Evolutionary conservation across 2,329 filamentous ascomycete species (phyloP), one percentile per base, ranked within the genome.

Genomic region (Ceratocystis cacaofunesta): DNA sequence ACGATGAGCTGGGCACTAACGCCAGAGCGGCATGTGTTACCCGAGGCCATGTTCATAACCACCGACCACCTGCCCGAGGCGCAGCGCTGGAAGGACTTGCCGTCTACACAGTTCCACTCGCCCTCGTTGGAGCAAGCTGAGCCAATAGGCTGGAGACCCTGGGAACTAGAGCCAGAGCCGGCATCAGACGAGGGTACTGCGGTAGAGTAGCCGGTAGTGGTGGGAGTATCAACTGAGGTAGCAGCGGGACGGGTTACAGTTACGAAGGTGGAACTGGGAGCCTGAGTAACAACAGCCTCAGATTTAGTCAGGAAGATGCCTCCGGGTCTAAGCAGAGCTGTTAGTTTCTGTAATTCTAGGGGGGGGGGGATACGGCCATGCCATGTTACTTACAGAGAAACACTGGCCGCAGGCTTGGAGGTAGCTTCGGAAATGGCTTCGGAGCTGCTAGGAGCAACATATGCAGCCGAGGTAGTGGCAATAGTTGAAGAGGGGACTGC

Each of bases 21-120:
- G 63, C 72, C 73, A 25, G 71, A 68, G 65, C 72, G 68, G 73
- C 84, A 86, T 32, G 74, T 73, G 15, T 80, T 85, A 46, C 84
- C 84, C 1, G 75, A 69, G 1, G 83, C 78, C 77, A 85, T 78
- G 44, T 73, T 70, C 67, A 80, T 76, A 48, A 76, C 68, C 5
- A 69, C 70, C 19, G 79, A 78, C 84, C 84, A 86, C 64, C 72
- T 69, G 5, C 83, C 83, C 15, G 77, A 80, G n/a, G 82, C 83
- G 69, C 84, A 86, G 65, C 82, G 82, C 74, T 86, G 83, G 77
- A 84, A 86, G 62, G 78, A 76, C 28, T 72, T 74, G 62, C 82
- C 82, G 25, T 74, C 76, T 19, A 74, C 76, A 30, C 84, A 86
- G 73, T 82, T 81, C 81, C 81, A 86, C 17, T 73, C 69, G 22